phyloP scores from a whole-genome alignment of 75 land plant species.

The Gnetum montanum region DNA sequence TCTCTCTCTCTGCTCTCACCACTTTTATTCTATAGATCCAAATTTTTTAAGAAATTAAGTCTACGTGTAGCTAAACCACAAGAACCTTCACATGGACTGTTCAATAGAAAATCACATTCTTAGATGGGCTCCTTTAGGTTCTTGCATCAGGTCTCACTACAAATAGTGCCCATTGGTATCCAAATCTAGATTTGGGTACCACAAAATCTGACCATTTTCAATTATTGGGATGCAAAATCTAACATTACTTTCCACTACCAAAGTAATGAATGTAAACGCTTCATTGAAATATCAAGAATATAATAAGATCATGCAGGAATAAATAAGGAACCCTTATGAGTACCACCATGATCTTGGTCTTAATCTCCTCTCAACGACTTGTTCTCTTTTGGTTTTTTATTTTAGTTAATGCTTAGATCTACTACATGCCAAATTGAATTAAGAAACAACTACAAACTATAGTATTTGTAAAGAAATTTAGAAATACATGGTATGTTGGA shows the following conservation, averaged over 20 bases:
- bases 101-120: neutral
- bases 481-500: neutral
- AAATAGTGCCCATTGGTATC: neutral
- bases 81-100: no score
- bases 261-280: no score
- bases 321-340: conserved; percentile 84
- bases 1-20: no score
- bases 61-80: no score
- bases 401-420: neutral
- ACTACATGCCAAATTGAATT: no score
- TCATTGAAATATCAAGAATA: conserved; percentile 48
- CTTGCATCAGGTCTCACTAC: neutral
- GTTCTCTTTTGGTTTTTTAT: no score
- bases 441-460: neutral
- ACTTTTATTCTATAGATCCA: no score
- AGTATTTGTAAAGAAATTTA: neutral
- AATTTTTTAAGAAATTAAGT: no score
- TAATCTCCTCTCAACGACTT: no score
- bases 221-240: no score
- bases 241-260: neutral
- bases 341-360: conserved; percentile 77
- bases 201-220: no score
- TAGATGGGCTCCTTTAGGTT: neutral
- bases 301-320: conserved; percentile 64
- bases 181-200: neutral